Conservation (phyloP, 345 rosid species). For the Salix suchowensis region DNA sequence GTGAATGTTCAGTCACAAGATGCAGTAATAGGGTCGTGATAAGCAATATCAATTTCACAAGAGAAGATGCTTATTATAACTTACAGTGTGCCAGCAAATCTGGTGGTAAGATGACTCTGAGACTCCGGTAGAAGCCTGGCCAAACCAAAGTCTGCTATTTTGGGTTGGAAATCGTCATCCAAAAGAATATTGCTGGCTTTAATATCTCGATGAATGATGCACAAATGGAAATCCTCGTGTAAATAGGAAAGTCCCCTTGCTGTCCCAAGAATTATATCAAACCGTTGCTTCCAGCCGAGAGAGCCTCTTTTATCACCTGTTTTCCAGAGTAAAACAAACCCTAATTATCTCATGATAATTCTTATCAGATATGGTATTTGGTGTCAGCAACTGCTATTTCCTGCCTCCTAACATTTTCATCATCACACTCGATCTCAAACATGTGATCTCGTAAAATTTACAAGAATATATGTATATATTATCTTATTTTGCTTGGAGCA, state of each 20-base stretch:
- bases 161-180: slow-evolving; percentile 39
- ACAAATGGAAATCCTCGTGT: slow-evolving; percentile 45
- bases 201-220: slow-evolving; percentile 53
- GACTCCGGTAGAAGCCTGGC: slow-evolving; percentile 43
- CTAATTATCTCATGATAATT: no score
- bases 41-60: neutral
- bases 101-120: slow-evolving; percentile 45
- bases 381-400: no score
- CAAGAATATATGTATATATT: no score
- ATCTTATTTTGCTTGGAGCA: no score
- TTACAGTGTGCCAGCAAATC: slow-evolving; percentile 48
- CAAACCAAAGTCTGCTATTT: slow-evolving; percentile 52
- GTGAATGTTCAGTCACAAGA: no score
- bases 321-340: neutral
- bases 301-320: slow-evolving; percentile 33
- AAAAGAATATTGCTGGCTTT: slow-evolving; percentile 45
- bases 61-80: neutral
- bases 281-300: slow-evolving; percentile 41
- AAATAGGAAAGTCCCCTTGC: slow-evolving; percentile 49
- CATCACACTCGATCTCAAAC: no score
- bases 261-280: slow-evolving; percentile 40
- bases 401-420: no score
- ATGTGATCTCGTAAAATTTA: no score
- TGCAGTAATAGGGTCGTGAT: no score
- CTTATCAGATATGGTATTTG: no score